Evolutionary conservation across 2,329 filamentous ascomycete genomes (phyloP).

Genomic region (Arachnomyces sp.): DNA sequence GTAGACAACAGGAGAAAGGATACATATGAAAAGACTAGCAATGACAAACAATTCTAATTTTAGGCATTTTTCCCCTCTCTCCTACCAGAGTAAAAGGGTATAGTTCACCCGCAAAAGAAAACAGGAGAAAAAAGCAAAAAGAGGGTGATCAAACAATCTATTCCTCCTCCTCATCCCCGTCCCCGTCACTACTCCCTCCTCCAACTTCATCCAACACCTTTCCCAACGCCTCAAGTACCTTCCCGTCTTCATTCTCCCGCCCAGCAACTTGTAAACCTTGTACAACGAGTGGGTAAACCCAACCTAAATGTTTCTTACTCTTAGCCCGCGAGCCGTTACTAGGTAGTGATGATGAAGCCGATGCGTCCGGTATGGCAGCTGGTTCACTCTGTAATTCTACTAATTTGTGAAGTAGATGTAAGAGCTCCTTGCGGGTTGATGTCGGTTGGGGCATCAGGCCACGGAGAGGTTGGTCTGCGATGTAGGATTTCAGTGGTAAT

Average conservation of each 20-base stretch:
- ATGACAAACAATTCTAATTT: no score
- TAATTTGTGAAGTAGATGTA: constrained; percentile 62
- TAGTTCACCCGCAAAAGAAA: neutral
- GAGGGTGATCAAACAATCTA: no score
- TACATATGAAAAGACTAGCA: no score
- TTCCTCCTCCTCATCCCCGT: no score
- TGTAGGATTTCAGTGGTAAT: constrained; percentile 72
- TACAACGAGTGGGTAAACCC: constrained; percentile 66
- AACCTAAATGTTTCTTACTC: constrained; percentile 65
- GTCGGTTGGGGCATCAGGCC: constrained; percentile 84
- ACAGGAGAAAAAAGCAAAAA: constrained; percentile 3
- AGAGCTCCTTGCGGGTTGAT: constrained; percentile 69
- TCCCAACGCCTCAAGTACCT: constrained; percentile 43
- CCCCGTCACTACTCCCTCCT: constrained; percentile 10
- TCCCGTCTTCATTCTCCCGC: constrained; percentile 31
- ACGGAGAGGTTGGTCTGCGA: constrained; percentile 83
- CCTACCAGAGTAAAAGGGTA: no score
- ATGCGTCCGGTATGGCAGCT: constrained; percentile 54
- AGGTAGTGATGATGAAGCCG: constrained; percentile 16
- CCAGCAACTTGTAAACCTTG: constrained; percentile 31
- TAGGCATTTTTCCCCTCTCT: no score
- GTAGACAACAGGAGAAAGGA: no score
- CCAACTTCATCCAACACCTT: constrained; percentile 58
- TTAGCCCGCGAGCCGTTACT: constrained; percentile 18
- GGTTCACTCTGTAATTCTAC: constrained; percentile 62